These are phyloP conservation scores for Chrysanthemum makinoi DNA, from an alignment of 129 eudicot species.

Conservation along the genomic window DNA sequence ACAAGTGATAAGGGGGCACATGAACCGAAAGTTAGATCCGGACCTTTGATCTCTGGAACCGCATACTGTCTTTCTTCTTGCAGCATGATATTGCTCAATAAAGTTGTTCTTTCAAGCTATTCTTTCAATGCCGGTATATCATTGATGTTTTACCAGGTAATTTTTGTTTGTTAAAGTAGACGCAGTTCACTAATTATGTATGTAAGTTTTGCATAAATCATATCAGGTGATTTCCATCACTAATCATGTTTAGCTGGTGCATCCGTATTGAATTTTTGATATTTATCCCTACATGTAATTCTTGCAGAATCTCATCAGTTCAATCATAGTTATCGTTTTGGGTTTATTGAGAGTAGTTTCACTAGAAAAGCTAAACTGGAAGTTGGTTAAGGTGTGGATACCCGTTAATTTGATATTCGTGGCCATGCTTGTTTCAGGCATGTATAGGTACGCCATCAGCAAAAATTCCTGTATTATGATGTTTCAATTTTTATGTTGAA, in stretches of 20 bases:
- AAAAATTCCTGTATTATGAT: neutral
- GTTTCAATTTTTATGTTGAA: neutral
- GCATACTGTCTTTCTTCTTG: conserved; percentile 87
- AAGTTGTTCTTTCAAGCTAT: conserved; percentile 70
- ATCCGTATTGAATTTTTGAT: neutral
- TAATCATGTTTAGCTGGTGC: conserved; percentile 8
- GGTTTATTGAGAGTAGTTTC: conserved; percentile 60
- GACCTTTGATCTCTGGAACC: conserved; percentile 64
- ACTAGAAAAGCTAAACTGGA: conserved; percentile 63
- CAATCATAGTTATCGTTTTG: conserved; percentile 57
- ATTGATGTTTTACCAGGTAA: conserved; percentile 86
- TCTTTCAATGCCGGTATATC: conserved; percentile 76
- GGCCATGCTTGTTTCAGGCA: conserved; percentile 87
- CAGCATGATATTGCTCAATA: conserved; percentile 85
- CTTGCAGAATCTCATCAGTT: conserved; percentile 70
- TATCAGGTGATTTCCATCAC: neutral
- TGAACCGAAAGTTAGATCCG: conserved; percentile 41
- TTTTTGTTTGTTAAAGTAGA: too few species aligned
- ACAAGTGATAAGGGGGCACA: conserved; percentile 46
- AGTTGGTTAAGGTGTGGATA: conserved; percentile 69
- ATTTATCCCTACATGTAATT: conserved; percentile 3
- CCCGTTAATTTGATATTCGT: conserved; percentile 74
- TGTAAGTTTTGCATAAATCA: neutral
- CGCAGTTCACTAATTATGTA: too few species aligned
- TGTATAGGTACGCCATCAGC: conserved; percentile 58